These are phyloP conservation scores for Lactarius indigo DNA, from an alignment of 768 basidiomycete species.

Conservation along the genomic window DNA sequence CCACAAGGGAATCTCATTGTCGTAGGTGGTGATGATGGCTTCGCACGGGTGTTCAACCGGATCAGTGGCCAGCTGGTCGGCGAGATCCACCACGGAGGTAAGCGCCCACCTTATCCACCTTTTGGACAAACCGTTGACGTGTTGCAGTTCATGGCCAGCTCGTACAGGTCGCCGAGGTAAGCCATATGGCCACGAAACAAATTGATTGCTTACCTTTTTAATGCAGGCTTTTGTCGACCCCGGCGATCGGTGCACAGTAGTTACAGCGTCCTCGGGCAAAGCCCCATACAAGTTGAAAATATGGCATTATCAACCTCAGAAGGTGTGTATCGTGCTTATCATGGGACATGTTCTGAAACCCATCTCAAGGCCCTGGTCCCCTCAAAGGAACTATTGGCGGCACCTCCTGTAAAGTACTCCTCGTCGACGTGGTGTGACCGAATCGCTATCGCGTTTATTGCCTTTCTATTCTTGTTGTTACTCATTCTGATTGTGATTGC, in stretches of 20 bases:
- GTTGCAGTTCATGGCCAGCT: neutral
- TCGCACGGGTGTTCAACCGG: neutral
- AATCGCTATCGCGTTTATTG: too few relatives aligned
- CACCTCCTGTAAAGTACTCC: too few relatives aligned
- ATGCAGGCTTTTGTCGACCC: neutral
- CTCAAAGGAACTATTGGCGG: too few relatives aligned
- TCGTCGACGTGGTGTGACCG: too few relatives aligned
- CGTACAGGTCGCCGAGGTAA: too few relatives aligned
- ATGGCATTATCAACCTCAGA: neutral
- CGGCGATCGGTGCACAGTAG: neutral
- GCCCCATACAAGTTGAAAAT: neutral
- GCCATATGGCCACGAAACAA: too few relatives aligned
- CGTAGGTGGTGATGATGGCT: neutral
- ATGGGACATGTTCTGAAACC: neutral
- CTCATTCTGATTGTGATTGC: too few relatives aligned
- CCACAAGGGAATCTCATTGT: conserved; percentile 2
- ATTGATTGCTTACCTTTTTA: neutral
- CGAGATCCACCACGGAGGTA: conserved; percentile 4
- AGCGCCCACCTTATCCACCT: neutral
- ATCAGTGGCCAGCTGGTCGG: conserved; percentile 7
- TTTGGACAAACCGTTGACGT: neutral
- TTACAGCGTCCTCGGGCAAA: neutral
- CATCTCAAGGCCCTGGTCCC: neutral
- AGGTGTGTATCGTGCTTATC: too few relatives aligned
- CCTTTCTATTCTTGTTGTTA: too few relatives aligned